These are phyloP conservation scores for Bipolaris gigantea DNA, from an alignment of 2,329 filamentous ascomycete genomes.

Conservation along the genomic window DNA sequence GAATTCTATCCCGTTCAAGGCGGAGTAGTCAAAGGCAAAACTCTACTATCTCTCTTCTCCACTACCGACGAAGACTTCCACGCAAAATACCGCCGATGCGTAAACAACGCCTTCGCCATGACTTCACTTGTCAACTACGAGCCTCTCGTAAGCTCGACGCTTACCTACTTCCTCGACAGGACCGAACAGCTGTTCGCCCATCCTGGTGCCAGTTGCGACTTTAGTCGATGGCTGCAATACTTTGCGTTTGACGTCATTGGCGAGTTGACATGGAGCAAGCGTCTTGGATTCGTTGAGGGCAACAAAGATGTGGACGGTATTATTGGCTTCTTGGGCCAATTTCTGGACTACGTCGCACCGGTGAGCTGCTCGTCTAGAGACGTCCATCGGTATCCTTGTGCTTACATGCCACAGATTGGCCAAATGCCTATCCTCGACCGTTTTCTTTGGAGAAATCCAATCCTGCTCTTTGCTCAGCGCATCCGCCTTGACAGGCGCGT, in stretches of 20 bases:
- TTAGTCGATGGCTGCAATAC: constrained; percentile 74
- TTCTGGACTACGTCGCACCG: constrained; percentile 72
- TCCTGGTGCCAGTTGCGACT: constrained; percentile 58
- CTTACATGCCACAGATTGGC: constrained; percentile 57
- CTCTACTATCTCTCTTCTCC: constrained; percentile 73
- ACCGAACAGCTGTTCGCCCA: constrained; percentile 49
- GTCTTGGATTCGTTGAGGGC: constrained; percentile 73
- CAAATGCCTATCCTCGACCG: constrained; percentile 74
- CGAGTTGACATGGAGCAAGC: constrained; percentile 74
- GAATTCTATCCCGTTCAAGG: constrained; percentile 82
- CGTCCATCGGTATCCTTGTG: not conserved
- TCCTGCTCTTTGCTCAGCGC: constrained; percentile 68
- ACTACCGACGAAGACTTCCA: constrained; percentile 76
- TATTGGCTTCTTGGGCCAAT: constrained; percentile 62
- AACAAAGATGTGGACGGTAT: constrained; percentile 77
- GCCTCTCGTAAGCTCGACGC: constrained; percentile 75
- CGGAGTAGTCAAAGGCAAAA: constrained; percentile 67
- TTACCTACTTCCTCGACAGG: constrained; percentile 66
- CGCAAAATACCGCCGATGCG: constrained; percentile 70
- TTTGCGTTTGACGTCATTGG: constrained; percentile 83
- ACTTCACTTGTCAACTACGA: constrained; percentile 76
- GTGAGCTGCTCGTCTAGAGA: constrained; percentile 48
- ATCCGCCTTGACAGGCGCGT: constrained; percentile 69
- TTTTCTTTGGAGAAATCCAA: constrained; percentile 72
- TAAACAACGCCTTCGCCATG: constrained; percentile 79